phyloP scores from a whole-genome alignment of 805 yeast genomes.

The Wickerhamomyces queroliae region DNA sequence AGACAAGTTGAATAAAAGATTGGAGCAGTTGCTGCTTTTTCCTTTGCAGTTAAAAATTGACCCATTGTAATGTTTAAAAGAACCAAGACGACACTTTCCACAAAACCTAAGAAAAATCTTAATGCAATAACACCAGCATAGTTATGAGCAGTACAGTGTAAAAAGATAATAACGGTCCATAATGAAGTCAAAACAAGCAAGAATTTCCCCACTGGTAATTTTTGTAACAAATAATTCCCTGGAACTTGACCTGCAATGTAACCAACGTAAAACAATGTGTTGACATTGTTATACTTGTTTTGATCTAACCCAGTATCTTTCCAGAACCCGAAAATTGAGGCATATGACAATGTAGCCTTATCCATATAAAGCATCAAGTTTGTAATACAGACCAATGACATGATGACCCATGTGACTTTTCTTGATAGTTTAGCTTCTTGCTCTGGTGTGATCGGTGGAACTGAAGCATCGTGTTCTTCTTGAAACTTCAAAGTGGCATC shows the following conservation, averaged over 20 bases:
- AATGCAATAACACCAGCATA: slow-evolving; percentile 40
- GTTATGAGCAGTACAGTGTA: slow-evolving; percentile 38
- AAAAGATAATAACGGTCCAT: slow-evolving; percentile 43
- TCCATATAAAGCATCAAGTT: slow-evolving; percentile 43
- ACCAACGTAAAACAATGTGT: slow-evolving; percentile 50
- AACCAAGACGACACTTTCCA: slow-evolving; percentile 40
- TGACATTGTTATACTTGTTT: slow-evolving; percentile 39
- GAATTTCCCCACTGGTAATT: slow-evolving; percentile 34
- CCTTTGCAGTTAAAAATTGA: slow-evolving; percentile 42
- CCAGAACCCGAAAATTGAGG: slow-evolving; percentile 41
- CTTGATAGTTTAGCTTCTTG: slow-evolving; percentile 33
- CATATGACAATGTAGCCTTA: slow-evolving; percentile 44
- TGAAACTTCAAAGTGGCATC: slow-evolving; percentile 34
- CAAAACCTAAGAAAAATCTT: slow-evolving; percentile 47
- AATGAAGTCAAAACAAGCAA: slow-evolving; percentile 29
- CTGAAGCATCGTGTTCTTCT: slow-evolving; percentile 25
- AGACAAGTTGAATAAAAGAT: slow-evolving; percentile 46
- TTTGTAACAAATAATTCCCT: slow-evolving; percentile 38
- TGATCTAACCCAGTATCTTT: slow-evolving; percentile 39
- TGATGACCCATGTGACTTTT: slow-evolving; percentile 31
- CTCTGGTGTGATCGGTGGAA: slow-evolving; percentile 35
- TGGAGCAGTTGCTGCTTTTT: slow-evolving; percentile 48
- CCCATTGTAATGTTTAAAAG: slow-evolving; percentile 41
- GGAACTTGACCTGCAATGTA: slow-evolving; percentile 40
- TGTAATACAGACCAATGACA: slow-evolving; percentile 32